Conservation (phyloP, 331 rosid species). For the Pyrus hybrid region DNA sequence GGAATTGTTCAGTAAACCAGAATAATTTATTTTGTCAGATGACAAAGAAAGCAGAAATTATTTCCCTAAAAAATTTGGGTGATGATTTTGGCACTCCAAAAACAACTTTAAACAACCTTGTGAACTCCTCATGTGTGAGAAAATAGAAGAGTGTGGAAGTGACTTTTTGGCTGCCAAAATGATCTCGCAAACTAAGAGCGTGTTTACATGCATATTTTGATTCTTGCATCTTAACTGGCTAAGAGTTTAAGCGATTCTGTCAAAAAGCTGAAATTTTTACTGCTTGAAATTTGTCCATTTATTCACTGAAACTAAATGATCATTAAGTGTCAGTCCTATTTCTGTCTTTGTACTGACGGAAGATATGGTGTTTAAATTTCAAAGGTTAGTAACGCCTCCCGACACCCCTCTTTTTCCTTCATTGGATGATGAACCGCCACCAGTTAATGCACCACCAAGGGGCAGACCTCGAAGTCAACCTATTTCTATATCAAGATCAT, state of each 20-base stretch:
- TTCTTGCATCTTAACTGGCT: background rate
- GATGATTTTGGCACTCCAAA: background rate
- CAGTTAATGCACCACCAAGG: constrained; percentile 35
- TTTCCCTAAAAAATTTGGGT: background rate
- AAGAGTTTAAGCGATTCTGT: background rate
- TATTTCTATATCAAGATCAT: constrained; percentile 78
- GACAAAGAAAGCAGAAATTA: background rate
- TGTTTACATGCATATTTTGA: background rate
- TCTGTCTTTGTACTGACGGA: constrained; percentile 19
- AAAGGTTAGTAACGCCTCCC: constrained; percentile 84
- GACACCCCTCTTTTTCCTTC: constrained; percentile 91
- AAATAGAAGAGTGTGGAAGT: background rate
- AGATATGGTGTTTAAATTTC: constrained; percentile 15
- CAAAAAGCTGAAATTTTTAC: background rate
- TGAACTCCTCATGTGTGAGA: background rate
- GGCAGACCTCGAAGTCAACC: constrained; percentile 90
- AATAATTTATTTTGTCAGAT: background rate
- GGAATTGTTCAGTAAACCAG: background rate
- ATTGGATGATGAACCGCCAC: constrained; percentile 58
- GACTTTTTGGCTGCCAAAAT: background rate
- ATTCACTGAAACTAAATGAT: background rate
- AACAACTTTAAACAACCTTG: background rate
- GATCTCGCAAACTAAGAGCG: background rate
- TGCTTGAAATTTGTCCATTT: background rate
- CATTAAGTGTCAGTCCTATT: background rate